Conservation (phyloP, 768 basidiomycete species). For the Galerina sulciceps region DNA sequence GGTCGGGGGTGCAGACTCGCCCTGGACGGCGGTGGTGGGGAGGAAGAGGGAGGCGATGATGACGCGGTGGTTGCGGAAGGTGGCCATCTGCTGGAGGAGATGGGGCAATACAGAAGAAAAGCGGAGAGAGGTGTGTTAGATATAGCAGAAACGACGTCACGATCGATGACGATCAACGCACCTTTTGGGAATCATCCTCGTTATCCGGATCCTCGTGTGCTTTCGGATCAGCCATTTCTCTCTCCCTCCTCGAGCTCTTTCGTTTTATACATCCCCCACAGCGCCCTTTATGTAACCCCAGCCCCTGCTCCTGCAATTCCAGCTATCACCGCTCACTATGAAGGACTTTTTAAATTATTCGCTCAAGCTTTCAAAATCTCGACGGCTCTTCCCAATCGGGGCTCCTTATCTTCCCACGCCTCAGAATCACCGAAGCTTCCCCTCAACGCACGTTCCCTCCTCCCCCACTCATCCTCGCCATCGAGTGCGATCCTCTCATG, state of each 20-base stretch:
- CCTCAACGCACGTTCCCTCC: neutral
- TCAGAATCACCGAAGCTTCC: neutral
- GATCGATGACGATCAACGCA: slow-evolving; percentile 20
- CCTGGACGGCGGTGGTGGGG: slow-evolving; percentile 70
- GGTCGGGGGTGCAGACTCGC: slow-evolving; percentile 57
- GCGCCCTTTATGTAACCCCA: too few species aligned
- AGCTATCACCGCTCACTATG: too few species aligned
- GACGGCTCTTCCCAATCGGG: neutral
- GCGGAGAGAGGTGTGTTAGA: neutral
- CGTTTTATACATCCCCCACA: neutral
- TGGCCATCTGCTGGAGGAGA: slow-evolving; percentile 50
- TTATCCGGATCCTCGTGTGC: slow-evolving; percentile 9
- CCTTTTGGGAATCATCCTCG: slow-evolving; percentile 9
- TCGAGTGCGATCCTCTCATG: too few species aligned
- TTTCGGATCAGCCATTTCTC: neutral
- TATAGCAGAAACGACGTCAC: slow-evolving; percentile 22
- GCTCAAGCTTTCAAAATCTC: neutral
- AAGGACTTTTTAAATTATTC: neutral
- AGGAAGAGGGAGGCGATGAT: slow-evolving; percentile 87
- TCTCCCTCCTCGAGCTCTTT: neutral
- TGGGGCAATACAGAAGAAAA: neutral
- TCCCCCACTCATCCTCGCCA: too few species aligned
- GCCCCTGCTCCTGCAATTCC: too few species aligned
- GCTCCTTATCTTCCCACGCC: neutral
- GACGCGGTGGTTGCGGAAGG: slow-evolving; percentile 73